A percentile compares a stretch with the other conserved stretches of the same genome.
These are phyloP conservation scores for Trichoderma harzianum DNA, from an alignment of 2,329 filamentous ascomycete genomes.

Conservation along the genomic window DNA sequence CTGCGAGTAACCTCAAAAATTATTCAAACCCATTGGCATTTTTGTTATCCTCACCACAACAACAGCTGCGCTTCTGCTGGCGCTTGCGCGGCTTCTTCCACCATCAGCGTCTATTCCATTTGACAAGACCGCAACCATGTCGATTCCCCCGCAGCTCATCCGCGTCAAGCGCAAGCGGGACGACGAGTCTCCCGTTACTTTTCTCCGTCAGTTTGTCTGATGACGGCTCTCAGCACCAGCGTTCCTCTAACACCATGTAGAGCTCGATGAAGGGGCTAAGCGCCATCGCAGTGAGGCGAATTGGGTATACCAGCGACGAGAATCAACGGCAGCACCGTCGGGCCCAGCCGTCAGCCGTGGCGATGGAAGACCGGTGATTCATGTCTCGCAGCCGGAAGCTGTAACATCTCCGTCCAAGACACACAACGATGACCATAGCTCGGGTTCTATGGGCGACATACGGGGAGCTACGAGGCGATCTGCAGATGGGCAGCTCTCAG, in stretches of 20 bases:
- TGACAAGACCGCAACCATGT: conserved; percentile 40
- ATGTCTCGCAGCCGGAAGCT: conserved; percentile 43
- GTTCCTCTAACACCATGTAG: conserved; percentile 32
- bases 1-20: background rate
- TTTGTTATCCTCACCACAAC: background rate
- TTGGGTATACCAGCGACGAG: conserved; percentile 56
- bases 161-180: conserved; percentile 60
- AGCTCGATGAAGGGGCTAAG: conserved; percentile 52
- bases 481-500: conserved; percentile 20
- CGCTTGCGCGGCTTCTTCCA: background rate
- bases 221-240: background rate
- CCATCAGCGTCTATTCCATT: background rate
- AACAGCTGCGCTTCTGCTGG: background rate
- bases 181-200: conserved; percentile 52
- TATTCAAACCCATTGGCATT: background rate
- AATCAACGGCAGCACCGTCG: conserved; percentile 30
- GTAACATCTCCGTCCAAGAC: conserved; percentile 19
- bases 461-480: conserved; percentile 17
- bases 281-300: conserved; percentile 48
- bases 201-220: conserved; percentile 45
- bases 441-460: background rate
- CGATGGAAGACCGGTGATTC: conserved; percentile 44
- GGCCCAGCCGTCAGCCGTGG: conserved; percentile 22
- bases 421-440: conserved; percentile 12
- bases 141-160: conserved; percentile 56